These are phyloP conservation scores for Fusarium foetens DNA, from an alignment of 2,329 filamentous ascomycete species.

Conservation along the genomic window DNA sequence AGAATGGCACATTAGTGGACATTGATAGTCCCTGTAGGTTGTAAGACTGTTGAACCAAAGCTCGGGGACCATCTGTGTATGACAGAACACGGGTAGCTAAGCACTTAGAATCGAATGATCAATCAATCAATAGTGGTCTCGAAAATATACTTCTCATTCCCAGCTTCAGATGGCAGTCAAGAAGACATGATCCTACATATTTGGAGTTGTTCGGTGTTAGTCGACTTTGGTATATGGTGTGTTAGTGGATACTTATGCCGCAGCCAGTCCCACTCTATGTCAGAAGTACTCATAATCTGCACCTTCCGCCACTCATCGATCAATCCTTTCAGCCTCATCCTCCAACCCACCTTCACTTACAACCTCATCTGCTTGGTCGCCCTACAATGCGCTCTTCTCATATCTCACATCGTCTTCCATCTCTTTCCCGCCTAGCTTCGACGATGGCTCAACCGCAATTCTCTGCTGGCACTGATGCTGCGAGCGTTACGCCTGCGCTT, in stretches of 20 bases:
- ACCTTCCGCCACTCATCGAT: slow-evolving; percentile 21
- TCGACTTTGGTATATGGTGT: background rate
- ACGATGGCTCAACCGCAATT: slow-evolving; percentile 52
- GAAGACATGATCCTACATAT: background rate
- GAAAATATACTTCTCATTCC: background rate
- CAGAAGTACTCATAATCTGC: slow-evolving; percentile 25
- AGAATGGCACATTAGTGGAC: background rate
- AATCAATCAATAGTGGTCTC: too few species aligned
- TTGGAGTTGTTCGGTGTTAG: background rate
- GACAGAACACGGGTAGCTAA: background rate
- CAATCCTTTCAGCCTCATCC: slow-evolving; percentile 22
- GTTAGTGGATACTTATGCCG: slow-evolving; percentile 16
- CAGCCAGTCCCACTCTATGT: background rate
- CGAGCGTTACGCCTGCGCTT: slow-evolving; percentile 49
- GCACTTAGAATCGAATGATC: background rate
- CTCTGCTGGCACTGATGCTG: slow-evolving; percentile 58
- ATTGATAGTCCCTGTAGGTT: background rate
- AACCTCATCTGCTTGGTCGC: background rate
- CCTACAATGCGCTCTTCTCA: slow-evolving; percentile 30
- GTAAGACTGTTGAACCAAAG: background rate
- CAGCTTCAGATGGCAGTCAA: background rate
- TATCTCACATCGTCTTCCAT: slow-evolving; percentile 9
- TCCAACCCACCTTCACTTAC: background rate
- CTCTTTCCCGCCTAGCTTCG: slow-evolving; percentile 22
- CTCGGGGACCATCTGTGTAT: background rate